These are phyloP conservation scores for Brettanomyces custersianus DNA, from an alignment of 805 yeast genomes.

Conservation along the genomic window DNA sequence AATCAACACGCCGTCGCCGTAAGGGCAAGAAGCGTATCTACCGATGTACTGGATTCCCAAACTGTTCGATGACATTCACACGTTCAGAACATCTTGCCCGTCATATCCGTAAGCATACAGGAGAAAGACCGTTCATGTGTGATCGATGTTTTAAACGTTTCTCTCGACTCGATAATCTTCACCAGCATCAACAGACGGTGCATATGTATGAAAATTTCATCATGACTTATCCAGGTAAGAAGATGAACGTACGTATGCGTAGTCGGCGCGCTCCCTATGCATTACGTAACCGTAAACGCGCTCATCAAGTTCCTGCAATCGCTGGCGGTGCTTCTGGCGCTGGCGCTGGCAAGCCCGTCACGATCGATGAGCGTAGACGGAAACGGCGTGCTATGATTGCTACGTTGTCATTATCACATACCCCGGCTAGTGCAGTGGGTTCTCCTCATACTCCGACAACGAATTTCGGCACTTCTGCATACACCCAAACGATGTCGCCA, in stretches of 20 bases:
- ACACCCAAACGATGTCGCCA: too few species aligned
- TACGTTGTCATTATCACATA: too few species aligned
- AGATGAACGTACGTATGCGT: slow-evolving; percentile 21
- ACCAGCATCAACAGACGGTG: slow-evolving; percentile 87
- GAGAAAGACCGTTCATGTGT: slow-evolving; percentile 88
- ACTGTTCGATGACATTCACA: slow-evolving; percentile 82
- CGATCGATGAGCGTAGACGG: too few species aligned
- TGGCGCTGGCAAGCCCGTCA: too few species aligned
- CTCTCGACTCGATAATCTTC: slow-evolving; percentile 75
- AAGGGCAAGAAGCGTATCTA: slow-evolving; percentile 52
- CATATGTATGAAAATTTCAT: slow-evolving; percentile 43
- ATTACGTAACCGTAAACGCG: too few species aligned
- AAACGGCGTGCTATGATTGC: too few species aligned
- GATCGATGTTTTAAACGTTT: slow-evolving; percentile 72
- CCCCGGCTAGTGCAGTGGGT: too few species aligned
- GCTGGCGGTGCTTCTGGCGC: too few species aligned
- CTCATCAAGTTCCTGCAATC: too few species aligned
- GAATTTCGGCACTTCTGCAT: too few species aligned
- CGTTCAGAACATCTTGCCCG: slow-evolving; percentile 89
- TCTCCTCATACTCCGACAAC: slow-evolving; percentile 4
- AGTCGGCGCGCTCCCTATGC: slow-evolving; percentile 1
- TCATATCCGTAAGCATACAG: slow-evolving; percentile 89
- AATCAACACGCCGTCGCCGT: too few species aligned
- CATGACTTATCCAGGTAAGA: slow-evolving; percentile 26
- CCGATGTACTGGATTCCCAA: slow-evolving; percentile 80